Evolutionary conservation across 1,284 basidiomycete species (phyloP).

Genomic region (Fomitiporia mediterranea): DNA sequence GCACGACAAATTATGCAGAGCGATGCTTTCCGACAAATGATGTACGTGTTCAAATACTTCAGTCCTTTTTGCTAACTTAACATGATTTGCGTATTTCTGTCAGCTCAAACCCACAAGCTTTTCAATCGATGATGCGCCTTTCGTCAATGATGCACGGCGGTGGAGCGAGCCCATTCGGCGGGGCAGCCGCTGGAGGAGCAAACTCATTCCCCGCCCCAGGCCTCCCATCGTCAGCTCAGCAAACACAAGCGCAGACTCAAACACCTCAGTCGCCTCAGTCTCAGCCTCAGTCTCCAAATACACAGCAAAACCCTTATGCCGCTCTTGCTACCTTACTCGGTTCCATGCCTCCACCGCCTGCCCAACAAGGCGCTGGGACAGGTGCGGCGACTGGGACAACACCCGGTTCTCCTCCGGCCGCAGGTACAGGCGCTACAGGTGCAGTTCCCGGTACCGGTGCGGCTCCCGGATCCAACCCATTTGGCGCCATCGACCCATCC

Average conservation of each 20-base stretch:
- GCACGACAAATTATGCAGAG: slow-evolving; percentile 77
- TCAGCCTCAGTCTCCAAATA: neutral
- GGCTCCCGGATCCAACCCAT: too few relatives aligned
- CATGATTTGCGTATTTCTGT: slow-evolving; percentile 1
- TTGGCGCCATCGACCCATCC: slow-evolving; percentile 26
- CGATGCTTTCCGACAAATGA: slow-evolving; percentile 77
- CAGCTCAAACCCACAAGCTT: slow-evolving; percentile 75
- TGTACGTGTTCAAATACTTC: slow-evolving; percentile 41
- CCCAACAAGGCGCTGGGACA: slow-evolving; percentile 26
- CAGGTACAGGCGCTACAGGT: slow-evolving; percentile 26
- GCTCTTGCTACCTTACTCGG: slow-evolving; percentile 25
- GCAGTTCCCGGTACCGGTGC: slow-evolving; percentile 22
- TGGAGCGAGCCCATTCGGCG: slow-evolving; percentile 27
- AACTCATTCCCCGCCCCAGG: slow-evolving; percentile 57
- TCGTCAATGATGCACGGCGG: slow-evolving; percentile 48
- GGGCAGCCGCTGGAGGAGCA: slow-evolving; percentile 24
- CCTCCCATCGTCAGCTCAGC: slow-evolving; percentile 31
- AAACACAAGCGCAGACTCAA: neutral
- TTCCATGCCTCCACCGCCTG: slow-evolving; percentile 16
- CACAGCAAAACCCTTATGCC: slow-evolving; percentile 19
- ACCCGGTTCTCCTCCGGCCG: too few relatives aligned
- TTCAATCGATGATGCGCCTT: slow-evolving; percentile 83
- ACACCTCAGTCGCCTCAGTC: neutral
- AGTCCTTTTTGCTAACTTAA: neutral
- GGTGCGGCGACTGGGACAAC: neutral